Evolutionary conservation across 805 yeast genomes (phyloP), one percentile per base, ranked within the genome.

Genomic region (Starmerella khaoyaiensis): DNA sequence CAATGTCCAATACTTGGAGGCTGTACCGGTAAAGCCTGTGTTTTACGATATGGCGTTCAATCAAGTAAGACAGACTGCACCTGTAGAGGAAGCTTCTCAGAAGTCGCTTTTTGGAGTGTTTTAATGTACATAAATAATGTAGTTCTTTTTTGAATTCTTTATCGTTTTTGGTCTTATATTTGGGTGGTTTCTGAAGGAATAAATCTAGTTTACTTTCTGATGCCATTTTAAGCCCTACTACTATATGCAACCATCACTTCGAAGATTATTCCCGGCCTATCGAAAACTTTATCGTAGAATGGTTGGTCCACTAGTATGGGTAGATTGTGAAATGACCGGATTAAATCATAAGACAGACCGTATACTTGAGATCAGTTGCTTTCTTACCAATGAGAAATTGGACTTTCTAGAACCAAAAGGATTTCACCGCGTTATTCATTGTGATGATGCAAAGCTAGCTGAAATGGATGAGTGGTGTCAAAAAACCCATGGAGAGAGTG

Each of bases 291-390:
- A 16, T 14, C 33, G 37, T 8, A 28, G 26, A 15, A 40, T 36
- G 38, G 27, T 39, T 11, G 33, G 32, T 16, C 62, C 62, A 2
- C 43, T 87, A 15, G 93, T 90, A 4, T 90, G 98, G 98, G 68
- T 90, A 14, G 98, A 90, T 60, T 90, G 97, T 59, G 98, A 90
- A 57, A 90, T 90, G 98, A 90, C 99, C 0, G 99, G 99, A 0
- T 62, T 90, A 27, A 79, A 87, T 49, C 74, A 76, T n/a, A 22
- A 29, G 17, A 57, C 61, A 33, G 97, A 90, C 55, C 73, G 70
- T 40, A 86, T 90, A 49, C 80, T 90, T 42, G 98, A 90, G 58
- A 76, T 90, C 20, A 82, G 95, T 55, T 84, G 95, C 55, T 62
- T 87, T 27, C 65, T 90, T 31, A 90, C 99, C 2, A 94, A 87